Evolutionary conservation across 176 grass and related monocot genomes (phyloP), one percentile per base, ranked within the genome.

Genomic region (Hsuehochloa calcarea): DNA sequence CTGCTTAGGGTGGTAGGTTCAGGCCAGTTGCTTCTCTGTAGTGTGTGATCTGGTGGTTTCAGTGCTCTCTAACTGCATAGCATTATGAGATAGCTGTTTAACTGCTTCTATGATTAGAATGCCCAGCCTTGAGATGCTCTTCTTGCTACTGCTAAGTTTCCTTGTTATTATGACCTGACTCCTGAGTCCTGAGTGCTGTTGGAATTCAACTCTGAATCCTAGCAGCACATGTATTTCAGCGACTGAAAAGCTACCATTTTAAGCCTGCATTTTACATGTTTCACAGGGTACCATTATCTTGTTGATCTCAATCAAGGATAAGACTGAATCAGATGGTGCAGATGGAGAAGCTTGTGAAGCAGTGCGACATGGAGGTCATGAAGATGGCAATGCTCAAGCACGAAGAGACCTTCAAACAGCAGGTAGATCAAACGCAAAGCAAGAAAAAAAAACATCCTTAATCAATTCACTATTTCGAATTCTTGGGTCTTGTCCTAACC

Each of bases 311-410:
- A 26, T 12, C 16, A 1, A 65, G 35, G 44, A 35, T 3, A 59
- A 34, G 39, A 54, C 50, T 19, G 50, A 25, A 40, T 10, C 62
- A 41, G 4, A 69, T 75, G 78, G 75, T 79, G 68, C 78, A 74
- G 70, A 88, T 92, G 85, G 90, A 92, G 87, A 72, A 88, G 80
- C 77, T 90, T 22, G 62, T 76, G 87, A 87, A 34, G 40, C 78
- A 90, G 66, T 40, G 85, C 80, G 93, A 94, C 44, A 94, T 90
- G 85, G 93, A 92, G 77, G 44, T 92, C 41, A 68, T 94, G 87
- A 94, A 92, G 81, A 83, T 88, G 68, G 93, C 90, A 78, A 92
- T 94, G 90, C 90, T 92, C 58, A 94, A 90, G 51, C 93, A 94
- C 64, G 93, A 94, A 43, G 78, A 85, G 80, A 92, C 90, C 52